Percentiles rank a stretch among this genome's conserved stretches.
Evolutionary conservation across 306 rosid species (phyloP).

Genomic region (Betula pendula): DNA sequence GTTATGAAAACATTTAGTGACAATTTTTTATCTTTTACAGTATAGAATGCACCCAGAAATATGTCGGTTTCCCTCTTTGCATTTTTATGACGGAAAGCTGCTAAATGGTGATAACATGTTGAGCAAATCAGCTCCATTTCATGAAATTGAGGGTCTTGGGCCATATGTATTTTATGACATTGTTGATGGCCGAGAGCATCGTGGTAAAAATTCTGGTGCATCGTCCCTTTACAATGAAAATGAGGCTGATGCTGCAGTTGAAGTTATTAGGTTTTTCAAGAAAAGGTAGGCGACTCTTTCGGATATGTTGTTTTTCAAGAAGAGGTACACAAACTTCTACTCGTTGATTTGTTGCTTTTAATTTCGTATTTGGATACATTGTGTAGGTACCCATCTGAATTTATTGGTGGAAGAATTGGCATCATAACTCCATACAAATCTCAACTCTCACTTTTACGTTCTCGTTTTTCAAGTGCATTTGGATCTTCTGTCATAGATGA

Average conservation of each 20-base stretch:
- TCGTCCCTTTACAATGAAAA: slow-evolving; percentile 84
- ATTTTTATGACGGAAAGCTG: slow-evolving; percentile 83
- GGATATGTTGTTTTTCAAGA: background rate
- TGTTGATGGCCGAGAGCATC: slow-evolving; percentile 73
- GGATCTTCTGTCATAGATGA: slow-evolving; percentile 63
- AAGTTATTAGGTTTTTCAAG: slow-evolving; percentile 67
- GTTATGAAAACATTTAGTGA: slow-evolving; percentile 26
- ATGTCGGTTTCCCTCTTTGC: slow-evolving; percentile 86
- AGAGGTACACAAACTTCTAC: slow-evolving; percentile 46
- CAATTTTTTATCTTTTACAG: slow-evolving; percentile 51
- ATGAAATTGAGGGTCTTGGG: slow-evolving; percentile 70
- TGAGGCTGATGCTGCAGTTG: slow-evolving; percentile 91
- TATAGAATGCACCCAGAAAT: slow-evolving; percentile 99
- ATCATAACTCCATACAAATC: slow-evolving; percentile 87
- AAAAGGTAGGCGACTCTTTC: slow-evolving; percentile 48
- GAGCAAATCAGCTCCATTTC: slow-evolving; percentile 75
- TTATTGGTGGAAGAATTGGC: slow-evolving; percentile 76
- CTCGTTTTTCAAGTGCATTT: slow-evolving; percentile 71
- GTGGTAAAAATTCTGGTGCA: slow-evolving; percentile 70
- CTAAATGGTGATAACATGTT: slow-evolving; percentile 75
- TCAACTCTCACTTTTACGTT: slow-evolving; percentile 81
- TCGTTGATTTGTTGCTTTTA: slow-evolving; percentile 28
- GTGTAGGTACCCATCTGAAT: slow-evolving; percentile 75
- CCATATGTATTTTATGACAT: slow-evolving; percentile 88
- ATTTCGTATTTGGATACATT: slow-evolving; percentile 26